Conservation (phyloP, 768 basidiomycete genomes). For the Saitozyma podzolica region DNA sequence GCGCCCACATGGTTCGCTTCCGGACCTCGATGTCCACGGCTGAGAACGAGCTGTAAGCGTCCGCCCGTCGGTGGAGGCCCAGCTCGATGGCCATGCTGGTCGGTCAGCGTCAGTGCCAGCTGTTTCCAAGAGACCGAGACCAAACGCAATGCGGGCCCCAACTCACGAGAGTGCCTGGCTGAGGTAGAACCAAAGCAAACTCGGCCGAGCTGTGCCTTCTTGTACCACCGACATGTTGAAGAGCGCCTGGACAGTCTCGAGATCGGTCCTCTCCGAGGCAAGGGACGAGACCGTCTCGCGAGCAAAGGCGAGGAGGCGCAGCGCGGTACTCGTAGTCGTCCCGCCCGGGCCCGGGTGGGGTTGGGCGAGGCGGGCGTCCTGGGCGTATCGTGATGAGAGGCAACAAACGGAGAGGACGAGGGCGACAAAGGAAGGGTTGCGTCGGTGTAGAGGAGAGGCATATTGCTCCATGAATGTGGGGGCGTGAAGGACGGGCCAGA, state of each 20-base stretch:
- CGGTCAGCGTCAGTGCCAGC: not conserved
- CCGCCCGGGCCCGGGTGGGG: not conserved
- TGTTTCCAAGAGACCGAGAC: too few relatives aligned
- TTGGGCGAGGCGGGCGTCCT: conserved; percentile 11
- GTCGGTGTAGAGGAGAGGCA: conserved; percentile 1
- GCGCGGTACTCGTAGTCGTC: conserved; percentile 6
- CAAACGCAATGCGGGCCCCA: too few relatives aligned
- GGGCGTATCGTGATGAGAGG: conserved; percentile 20
- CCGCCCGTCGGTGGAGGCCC: conserved; percentile 25
- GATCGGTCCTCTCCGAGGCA: conserved; percentile 16
- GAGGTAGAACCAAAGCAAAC: conserved; percentile 18
- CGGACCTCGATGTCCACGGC: conserved; percentile 27
- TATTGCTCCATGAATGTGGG: conserved; percentile 24
- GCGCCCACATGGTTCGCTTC: conserved; percentile 27
- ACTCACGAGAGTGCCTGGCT: conserved; percentile 26
- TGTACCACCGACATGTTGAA: conserved; percentile 25
- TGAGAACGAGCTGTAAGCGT: conserved; percentile 19
- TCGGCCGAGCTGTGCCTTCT: conserved; percentile 21
- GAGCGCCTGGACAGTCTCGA: conserved; percentile 23
- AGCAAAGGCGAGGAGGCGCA: conserved; percentile 4
- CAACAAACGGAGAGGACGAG: conserved; percentile 24
- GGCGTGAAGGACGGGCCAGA: conserved; percentile 26
- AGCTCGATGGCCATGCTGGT: conserved; percentile 23
- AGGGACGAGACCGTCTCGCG: conserved; percentile 8
- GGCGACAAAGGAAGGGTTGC: conserved; percentile 23